Base-by-base conservation (phyloP, 164 flowering plant genomes). In the Piper betle region DNA sequence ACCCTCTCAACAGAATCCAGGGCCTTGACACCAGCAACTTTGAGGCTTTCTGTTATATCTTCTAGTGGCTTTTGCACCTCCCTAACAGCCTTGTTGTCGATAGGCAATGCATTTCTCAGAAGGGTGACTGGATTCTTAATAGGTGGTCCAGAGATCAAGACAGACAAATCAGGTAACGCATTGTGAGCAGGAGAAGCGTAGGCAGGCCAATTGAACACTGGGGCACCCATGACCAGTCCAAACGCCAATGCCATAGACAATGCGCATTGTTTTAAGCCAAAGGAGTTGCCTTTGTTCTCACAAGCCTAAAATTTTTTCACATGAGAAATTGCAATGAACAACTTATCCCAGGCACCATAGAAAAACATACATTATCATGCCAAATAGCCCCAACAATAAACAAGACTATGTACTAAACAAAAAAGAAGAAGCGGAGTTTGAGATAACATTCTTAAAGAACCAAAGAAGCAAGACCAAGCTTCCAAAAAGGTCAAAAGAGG, bases 21-120 rank as follows among this genome's bases (percentile, higher is more conserved):
- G 15, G 96, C 96, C 75, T 80, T 92, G 58, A 69, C 73, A 46
- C 98, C 98, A 48, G 96, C 72, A 65, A 89, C 61, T 82, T 89
- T 92, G 59, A 92, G 88, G 68, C 98, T 92, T 0, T 92, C 98
- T 0, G 94, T 80, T 39, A 92, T 89, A 69, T 92, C 96, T 72
- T 92, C 98, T 46, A 92, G 86, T 0, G 98, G 98, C 74, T 89
- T 92, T 62, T 92, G 98, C 40, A 92, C 98, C 67, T 92, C 95
- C 76, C 93, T 84, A n/a, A 92, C 82, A 37, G 98, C 96, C 66
- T 89, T 92, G 62, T 92, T 92, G 61, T 89, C 64, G 60, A 89
- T 87, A 4, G 98, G 98, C 66, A 92, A 72, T 13, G 98, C 98
- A 68, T 92, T 75, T 61, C 98, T 82, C 79, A 92, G 71, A 69